A percentile compares a stretch with the other conserved stretches of the same genome.
These are phyloP conservation scores for Debaryomyces sp. DNA, from an alignment of 1,139 yeast species.

Conservation along the genomic window DNA sequence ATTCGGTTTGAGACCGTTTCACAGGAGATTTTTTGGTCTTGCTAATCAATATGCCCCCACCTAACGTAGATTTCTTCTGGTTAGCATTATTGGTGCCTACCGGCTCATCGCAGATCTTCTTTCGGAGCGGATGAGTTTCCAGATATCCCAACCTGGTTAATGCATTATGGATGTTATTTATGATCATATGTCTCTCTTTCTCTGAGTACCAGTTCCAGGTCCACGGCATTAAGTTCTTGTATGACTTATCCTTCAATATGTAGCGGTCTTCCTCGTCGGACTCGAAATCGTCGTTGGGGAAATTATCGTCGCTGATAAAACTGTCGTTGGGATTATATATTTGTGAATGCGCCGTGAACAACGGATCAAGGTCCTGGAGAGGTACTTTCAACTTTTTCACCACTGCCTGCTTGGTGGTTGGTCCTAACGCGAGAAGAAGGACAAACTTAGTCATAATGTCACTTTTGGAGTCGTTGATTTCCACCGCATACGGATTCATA, in stretches of 20 bases:
- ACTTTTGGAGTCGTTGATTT: conserved; percentile 23
- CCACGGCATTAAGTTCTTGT: conserved; percentile 47
- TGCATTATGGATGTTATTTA: conserved; percentile 40
- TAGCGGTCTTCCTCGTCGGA: conserved; percentile 13
- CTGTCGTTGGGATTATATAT: conserved; percentile 34
- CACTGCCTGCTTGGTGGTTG: conserved; percentile 26
- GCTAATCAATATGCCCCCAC: conserved; percentile 25
- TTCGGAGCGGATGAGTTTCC: conserved; percentile 48
- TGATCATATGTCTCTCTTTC: conserved; percentile 36
- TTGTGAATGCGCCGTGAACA: conserved; percentile 27
- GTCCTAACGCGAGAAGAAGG: conserved; percentile 43
- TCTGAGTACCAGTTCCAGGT: conserved; percentile 34
- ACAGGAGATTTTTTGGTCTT: conserved; percentile 13
- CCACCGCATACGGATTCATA: conserved; percentile 21
- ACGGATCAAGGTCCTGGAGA: conserved; percentile 8
- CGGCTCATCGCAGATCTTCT: conserved; percentile 30
- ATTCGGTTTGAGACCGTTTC: conserved; percentile 24
- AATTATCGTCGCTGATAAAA: conserved; percentile 36
- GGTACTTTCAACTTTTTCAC: conserved; percentile 15
- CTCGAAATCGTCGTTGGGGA: conserved; percentile 21
- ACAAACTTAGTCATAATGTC: conserved; percentile 30
- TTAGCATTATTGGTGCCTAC: conserved; percentile 9
- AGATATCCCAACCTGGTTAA: conserved; percentile 47
- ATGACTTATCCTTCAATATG: conserved; percentile 44
- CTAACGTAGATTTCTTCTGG: conserved; percentile 18